Evolutionary conservation across 2,329 filamentous ascomycete species (phyloP), one percentile per base, ranked within the genome.

Genomic region (Xylariaceae sp.): DNA sequence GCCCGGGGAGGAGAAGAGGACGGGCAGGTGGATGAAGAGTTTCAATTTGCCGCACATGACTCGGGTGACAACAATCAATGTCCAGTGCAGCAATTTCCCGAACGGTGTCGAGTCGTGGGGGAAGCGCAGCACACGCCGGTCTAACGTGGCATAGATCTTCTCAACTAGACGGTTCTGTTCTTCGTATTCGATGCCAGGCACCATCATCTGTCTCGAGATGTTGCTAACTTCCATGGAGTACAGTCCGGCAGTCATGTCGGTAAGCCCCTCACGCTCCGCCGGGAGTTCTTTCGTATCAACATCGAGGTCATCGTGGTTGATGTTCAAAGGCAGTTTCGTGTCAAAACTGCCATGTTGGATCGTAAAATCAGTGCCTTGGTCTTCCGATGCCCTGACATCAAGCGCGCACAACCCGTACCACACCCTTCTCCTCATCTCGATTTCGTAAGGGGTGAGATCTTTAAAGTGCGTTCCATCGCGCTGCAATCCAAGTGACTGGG

Each of bases 41-140:
- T 81, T 86, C 68, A 88, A 78, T 61, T 88, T 90, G 36, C 81
- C 80, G 63, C 88, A 76, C 46, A 89, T 78, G 21, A 90, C 68
- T 8, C 83, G 76, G 3, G 78, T 73, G 16, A 86, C 70, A 18
- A 83, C 83, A 3, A 66, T 43, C 1, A 52, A 51, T 0, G 66
- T 61, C 67, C 68, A 69, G 36, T 62, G 59, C 1, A 46, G 34
- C 14, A 67, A 55, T 34, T 61, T 58, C 0, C 41, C 51, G 1
- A 53, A n/a, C n/a, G n/a, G n/a, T n/a, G n/a, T n/a, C n/a, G n/a
- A 36, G 3, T 64, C 57, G 1, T 46, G 50, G 1, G 59, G 50
- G 47, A 68, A 62, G 26, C 61, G 63, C 11, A 73, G 55, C 40
- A 69, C 74, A 1, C 58, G 56, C 11, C 57, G 43, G 12, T 76